Conservation (phyloP, 306 rosid species). For the Coriaria nepalensis region DNA sequence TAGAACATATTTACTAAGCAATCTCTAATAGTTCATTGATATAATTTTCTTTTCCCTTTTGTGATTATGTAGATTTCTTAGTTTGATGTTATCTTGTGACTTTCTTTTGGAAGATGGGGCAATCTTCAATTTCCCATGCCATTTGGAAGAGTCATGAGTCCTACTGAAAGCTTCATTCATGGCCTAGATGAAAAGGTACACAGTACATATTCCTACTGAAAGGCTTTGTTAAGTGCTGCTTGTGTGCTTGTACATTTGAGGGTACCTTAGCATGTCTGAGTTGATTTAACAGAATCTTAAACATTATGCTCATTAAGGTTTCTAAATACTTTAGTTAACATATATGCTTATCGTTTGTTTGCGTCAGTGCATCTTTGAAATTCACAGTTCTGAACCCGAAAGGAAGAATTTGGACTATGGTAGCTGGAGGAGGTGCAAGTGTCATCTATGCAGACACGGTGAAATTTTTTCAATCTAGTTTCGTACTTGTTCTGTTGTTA, state of each 20-base stretch:
- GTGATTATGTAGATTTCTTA: slow-evolving; percentile 4
- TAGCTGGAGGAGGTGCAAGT: slow-evolving; percentile 99
- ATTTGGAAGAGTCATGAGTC: slow-evolving; percentile 87
- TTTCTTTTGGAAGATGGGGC: slow-evolving; percentile 65
- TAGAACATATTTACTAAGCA: no score
- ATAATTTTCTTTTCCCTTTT: background rate
- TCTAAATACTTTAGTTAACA: no score
- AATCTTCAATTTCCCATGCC: slow-evolving; percentile 77
- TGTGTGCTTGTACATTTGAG: no score
- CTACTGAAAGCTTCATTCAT: slow-evolving; percentile 69
- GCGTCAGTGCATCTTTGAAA: slow-evolving; percentile 89
- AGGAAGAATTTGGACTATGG: slow-evolving; percentile 99
- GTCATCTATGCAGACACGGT: slow-evolving; percentile 97
- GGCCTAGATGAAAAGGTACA: slow-evolving; percentile 87
- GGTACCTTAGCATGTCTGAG: no score
- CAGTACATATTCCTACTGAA: no score
- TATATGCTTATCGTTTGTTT: slow-evolving; percentile 2
- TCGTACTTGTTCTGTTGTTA: slow-evolving; percentile 12
- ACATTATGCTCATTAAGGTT: no score
- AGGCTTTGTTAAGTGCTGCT: no score
- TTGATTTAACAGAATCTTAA: no score
- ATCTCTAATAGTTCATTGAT: no score
- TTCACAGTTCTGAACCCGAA: slow-evolving; percentile 87
- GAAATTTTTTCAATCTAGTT: slow-evolving; percentile 1
- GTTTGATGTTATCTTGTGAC: slow-evolving; percentile 9